Percentiles rank a stretch among this genome's conserved stretches.
Conservation (phyloP, 768 basidiomycete species). For the Mycena crocata region DNA sequence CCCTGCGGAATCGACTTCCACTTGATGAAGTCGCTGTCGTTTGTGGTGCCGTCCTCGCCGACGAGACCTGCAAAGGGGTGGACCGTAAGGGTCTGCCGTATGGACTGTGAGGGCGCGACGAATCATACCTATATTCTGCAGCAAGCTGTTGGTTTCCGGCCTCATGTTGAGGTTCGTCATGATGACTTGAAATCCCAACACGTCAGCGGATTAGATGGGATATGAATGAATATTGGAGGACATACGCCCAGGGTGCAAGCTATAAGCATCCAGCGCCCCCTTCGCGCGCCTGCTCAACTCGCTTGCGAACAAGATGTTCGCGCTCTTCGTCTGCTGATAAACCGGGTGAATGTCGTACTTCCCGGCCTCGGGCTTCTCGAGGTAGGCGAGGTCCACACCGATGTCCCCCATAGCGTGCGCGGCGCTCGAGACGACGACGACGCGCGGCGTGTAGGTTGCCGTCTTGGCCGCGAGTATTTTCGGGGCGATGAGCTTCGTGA, state of each 20-base stretch:
- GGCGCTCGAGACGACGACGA: slow-evolving; percentile 13
- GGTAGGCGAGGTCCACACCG: neutral
- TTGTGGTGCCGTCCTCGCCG: neutral
- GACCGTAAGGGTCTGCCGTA: neutral
- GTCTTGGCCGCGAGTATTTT: slow-evolving; percentile 21
- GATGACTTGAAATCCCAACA: slow-evolving; percentile 8
- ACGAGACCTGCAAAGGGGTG: neutral
- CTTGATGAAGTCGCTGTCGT: neutral
- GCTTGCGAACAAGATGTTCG: neutral
- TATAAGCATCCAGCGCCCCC: slow-evolving; percentile 3
- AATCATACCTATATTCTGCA: neutral
- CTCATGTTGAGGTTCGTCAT: slow-evolving; percentile 15
- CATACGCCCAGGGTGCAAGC: slow-evolving; percentile 17
- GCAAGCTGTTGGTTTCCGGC: neutral
- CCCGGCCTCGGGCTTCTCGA: neutral
- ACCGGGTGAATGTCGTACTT: neutral
- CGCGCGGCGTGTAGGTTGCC: neutral
- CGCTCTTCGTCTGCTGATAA: slow-evolving; percentile 16
- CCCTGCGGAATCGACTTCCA: slow-evolving; percentile 24
- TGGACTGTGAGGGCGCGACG: too few relatives aligned
- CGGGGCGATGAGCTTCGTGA: slow-evolving; percentile 3
- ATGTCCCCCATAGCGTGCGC: neutral
- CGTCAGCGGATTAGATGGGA: neutral
- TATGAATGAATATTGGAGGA: neutral
- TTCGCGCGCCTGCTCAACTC: neutral